phyloP scores from a whole-genome alignment of 108 stramenopile species.

The Mediolabrus comicus region DNA sequence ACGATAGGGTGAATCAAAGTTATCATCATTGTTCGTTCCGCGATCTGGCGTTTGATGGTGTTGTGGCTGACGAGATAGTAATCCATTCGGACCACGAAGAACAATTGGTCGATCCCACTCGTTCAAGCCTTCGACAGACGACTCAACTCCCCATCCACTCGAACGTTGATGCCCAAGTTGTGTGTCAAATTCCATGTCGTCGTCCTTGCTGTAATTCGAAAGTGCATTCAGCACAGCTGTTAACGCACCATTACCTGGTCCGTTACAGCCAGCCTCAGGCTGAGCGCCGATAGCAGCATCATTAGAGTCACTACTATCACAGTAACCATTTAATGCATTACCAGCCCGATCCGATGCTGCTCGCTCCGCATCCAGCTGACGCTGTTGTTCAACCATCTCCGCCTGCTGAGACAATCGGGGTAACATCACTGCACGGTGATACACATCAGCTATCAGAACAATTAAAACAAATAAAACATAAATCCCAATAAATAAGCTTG shows the following conservation, averaged over 20 bases:
- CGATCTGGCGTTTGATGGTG: slow-evolving; percentile 3
- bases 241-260: slow-evolving; percentile 32
- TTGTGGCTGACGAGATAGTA: slow-evolving; percentile 42
- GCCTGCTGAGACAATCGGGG: slow-evolving; percentile 50
- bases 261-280: neutral
- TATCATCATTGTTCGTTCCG: slow-evolving; percentile 9
- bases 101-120: slow-evolving; percentile 61
- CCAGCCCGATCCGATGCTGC: slow-evolving; percentile 26
- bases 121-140: slow-evolving; percentile 32
- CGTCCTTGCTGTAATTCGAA: slow-evolving; percentile 77
- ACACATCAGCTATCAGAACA: slow-evolving; percentile 84
- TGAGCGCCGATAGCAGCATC: slow-evolving; percentile 5
- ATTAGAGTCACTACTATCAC: neutral
- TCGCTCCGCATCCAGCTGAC: slow-evolving; percentile 45
- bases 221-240: slow-evolving; percentile 61
- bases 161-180: neutral
- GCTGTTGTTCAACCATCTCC: slow-evolving; percentile 37
- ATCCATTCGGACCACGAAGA: slow-evolving; percentile 70
- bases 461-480: slow-evolving; percentile 72
- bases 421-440: slow-evolving; percentile 82
- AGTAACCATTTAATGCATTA: slow-evolving; percentile 10
- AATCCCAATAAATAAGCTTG: slow-evolving; percentile 38
- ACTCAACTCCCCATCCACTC: slow-evolving; percentile 43
- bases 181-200: slow-evolving; percentile 13
- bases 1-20: slow-evolving; percentile 31